phyloP scores from a whole-genome alignment of 2,329 filamentous ascomycete species.

The Biscogniauxia marginata region DNA sequence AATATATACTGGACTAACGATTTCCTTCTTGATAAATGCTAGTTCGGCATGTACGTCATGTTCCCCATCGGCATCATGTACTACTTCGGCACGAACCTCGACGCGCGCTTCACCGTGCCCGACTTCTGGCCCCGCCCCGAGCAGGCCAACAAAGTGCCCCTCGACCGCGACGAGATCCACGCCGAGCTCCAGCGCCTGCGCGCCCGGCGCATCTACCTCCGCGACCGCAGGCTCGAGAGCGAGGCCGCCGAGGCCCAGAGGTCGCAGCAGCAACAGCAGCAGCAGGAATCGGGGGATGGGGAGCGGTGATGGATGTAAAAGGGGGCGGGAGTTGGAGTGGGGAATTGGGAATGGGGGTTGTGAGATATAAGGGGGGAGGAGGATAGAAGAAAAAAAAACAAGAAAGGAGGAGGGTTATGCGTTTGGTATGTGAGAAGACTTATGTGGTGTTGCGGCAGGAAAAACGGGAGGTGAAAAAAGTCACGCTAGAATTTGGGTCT shows the following conservation, averaged over 20 bases:
- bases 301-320: neutral
- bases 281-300: neutral
- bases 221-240: slow-evolving; percentile 59
- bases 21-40: slow-evolving; percentile 9
- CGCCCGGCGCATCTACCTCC: slow-evolving; percentile 66
- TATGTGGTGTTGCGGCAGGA: too few relatives aligned
- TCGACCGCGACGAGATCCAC: slow-evolving; percentile 78
- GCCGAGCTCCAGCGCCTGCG: slow-evolving; percentile 75
- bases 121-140: slow-evolving; percentile 91
- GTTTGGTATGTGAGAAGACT: too few relatives aligned
- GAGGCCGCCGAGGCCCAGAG: slow-evolving; percentile 32
- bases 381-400: too few relatives aligned
- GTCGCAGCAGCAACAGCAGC: neutral
- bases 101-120: slow-evolving; percentile 82
- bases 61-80: slow-evolving; percentile 99
- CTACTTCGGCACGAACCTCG: slow-evolving; percentile 98
- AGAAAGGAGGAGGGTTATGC: neutral
- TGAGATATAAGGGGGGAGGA: neutral
- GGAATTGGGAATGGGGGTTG: slow-evolving; percentile 1
- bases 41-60: slow-evolving; percentile 99
- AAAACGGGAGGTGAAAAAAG: too few relatives aligned
- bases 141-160: slow-evolving; percentile 73
- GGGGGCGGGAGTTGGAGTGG: neutral
- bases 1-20: too few relatives aligned
- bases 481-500: too few relatives aligned